Evolutionary conservation across 345 rosid species (phyloP), one percentile per base, ranked within the genome.

Genomic region (Melaleuca quinquenervia): DNA sequence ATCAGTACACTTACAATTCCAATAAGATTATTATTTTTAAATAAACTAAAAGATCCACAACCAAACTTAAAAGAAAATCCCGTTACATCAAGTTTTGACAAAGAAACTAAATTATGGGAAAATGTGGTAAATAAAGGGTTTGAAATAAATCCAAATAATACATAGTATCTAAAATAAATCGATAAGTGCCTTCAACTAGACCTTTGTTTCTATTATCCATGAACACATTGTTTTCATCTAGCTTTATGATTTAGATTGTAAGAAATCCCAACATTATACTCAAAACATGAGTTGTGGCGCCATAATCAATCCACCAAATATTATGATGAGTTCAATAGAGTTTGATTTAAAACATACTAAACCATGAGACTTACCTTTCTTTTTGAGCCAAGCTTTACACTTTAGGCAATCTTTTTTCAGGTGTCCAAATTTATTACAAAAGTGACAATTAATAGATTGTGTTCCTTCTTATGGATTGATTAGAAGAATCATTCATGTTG

Each of bases 231-330:
- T 54, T 84, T 13, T 87, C 60, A 84, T 84, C 84, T 88, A 50
- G 83, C 5, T 82, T 85, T 87, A 56, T 83, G 83, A 20, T 87
- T 78, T 29, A 83, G 86, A 50, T 89, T 12, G 70, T 87, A 89
- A 82, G 87, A 80, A 85, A 89, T 87, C 85, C 84, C 50, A 64
- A 20, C 85, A 87, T 89, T 15, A 5, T 55, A 58, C 84, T 84
- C 32, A 56, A 86, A 75, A 88, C 83, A 84, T 62, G 60, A 86
- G 48, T 50, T 8, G 70, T 86, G 24, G 29, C 24, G 50, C 51
- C 26, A 84, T 14, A 82, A 56, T 87, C 82, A 76, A 84, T 3
- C 84, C 82, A 87, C 86, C 80, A 84, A 53, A 83, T 62, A 52
- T 86, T 64, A 86, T 29, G 20, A 84, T 83, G 83, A 50, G 56